A percentile compares a stretch with the other conserved stretches of the same genome.
Conservation (phyloP, 441 rosid species). For the Omphalea diandra region DNA sequence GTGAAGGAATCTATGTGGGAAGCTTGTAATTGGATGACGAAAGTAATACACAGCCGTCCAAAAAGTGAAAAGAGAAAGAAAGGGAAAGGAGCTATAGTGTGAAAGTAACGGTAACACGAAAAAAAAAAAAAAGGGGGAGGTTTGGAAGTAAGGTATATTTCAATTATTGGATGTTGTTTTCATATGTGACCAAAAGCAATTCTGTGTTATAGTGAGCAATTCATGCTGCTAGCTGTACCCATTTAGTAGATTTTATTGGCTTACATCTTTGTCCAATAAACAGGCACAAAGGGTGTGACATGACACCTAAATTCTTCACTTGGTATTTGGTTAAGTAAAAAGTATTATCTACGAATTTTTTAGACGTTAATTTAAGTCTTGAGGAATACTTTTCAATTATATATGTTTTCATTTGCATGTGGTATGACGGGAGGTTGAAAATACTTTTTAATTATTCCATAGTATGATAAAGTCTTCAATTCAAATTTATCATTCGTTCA, state of each 20-base stretch:
- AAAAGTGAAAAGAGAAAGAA: slow-evolving; percentile 30
- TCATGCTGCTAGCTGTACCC: slow-evolving; percentile 22
- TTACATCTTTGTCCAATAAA: slow-evolving; percentile 1
- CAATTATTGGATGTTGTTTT: slow-evolving; percentile 14
- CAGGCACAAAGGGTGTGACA: too few relatives aligned
- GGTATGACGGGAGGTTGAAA: too few relatives aligned
- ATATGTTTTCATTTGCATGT: too few relatives aligned
- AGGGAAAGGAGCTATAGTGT: slow-evolving; percentile 3
- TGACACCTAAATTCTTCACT: too few relatives aligned
- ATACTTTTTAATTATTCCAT: too few relatives aligned
- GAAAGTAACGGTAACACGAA: slow-evolving; percentile 8
- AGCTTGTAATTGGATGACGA: slow-evolving; percentile 23
- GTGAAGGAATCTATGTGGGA: slow-evolving; percentile 40
- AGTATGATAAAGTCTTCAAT: too few relatives aligned
- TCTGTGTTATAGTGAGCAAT: too few relatives aligned
- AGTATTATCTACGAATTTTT: too few relatives aligned
- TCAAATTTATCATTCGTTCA: too few relatives aligned
- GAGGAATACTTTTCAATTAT: too few relatives aligned
- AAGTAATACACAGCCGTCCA: slow-evolving; percentile 39
- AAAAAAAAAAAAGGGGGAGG: slow-evolving; percentile 19
- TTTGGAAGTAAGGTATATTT: slow-evolving; percentile 42
- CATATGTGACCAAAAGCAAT: slow-evolving; percentile 17
- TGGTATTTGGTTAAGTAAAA: too few relatives aligned
- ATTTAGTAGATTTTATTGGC: background rate
- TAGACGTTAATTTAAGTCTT: too few relatives aligned